A percentile compares a stretch with the other conserved stretches of the same genome.
Conservation (phyloP, 1,284 basidiomycete species). For the Fomitopsis betulina region DNA sequence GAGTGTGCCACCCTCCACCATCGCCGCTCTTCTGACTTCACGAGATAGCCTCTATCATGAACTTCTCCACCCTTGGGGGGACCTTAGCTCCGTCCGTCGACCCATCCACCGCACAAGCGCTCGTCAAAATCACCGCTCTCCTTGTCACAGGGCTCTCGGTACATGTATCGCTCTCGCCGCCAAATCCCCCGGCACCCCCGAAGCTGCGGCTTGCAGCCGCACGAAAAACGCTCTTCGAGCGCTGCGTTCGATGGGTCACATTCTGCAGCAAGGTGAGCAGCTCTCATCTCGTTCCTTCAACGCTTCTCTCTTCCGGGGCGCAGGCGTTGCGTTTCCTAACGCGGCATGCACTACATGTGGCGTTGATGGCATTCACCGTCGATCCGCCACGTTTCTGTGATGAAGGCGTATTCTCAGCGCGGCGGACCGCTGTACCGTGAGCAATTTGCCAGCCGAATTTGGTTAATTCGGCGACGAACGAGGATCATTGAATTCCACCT, state of each 20-base stretch:
- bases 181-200: conserved; percentile 22
- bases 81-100: not conserved
- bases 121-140: conserved; percentile 19
- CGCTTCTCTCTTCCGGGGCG: conserved; percentile 4
- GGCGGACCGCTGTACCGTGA: not conserved
- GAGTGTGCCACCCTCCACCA: not conserved
- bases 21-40: not conserved
- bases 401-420: not conserved
- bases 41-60: not conserved
- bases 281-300: conserved; percentile 9
- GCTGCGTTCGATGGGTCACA: conserved; percentile 25
- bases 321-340: not conserved
- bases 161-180: conserved; percentile 24
- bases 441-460: not conserved
- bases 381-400: not conserved
- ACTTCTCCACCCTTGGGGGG: not conserved
- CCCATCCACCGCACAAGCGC: not conserved
- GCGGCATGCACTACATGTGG: not conserved
- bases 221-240: conserved; percentile 26
- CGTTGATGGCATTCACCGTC: not conserved
- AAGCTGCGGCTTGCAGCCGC: conserved; percentile 17
- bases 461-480: not conserved
- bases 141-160: conserved; percentile 22
- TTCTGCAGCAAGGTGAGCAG: conserved; percentile 26
- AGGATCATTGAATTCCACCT: not conserved